Evolutionary conservation across 768 basidiomycete genomes (phyloP).

Genomic region (Mycena galericulata): DNA sequence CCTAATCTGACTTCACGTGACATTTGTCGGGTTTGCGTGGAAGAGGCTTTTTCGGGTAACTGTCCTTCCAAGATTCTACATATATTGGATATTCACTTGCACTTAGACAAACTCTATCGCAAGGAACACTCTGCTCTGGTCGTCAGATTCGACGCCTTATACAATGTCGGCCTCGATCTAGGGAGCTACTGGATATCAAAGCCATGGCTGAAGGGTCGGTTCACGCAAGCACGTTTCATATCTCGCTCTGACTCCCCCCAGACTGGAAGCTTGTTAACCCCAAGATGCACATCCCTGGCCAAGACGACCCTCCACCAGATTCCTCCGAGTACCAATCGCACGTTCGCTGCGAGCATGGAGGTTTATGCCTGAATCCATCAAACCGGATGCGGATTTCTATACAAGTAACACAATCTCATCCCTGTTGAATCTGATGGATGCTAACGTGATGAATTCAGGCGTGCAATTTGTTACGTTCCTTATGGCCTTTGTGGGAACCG

Average conservation of each 20-base stretch:
- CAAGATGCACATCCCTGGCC: conserved; percentile 74
- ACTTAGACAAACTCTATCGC: conserved; percentile 75
- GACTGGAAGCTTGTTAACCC: conserved; percentile 83
- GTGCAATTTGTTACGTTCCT: conserved; percentile 59
- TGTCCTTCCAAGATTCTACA: conserved; percentile 15
- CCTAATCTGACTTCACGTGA: conserved; percentile 62
- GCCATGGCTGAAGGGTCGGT: conserved; percentile 79
- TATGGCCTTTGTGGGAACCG: conserved; percentile 79
- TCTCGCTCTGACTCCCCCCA: conserved; percentile 43
- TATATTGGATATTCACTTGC: conserved; percentile 9
- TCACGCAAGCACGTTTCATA: conserved; percentile 18
- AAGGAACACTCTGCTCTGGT: conserved; percentile 75
- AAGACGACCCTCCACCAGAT: conserved; percentile 78
- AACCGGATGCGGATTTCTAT: conserved; percentile 72
- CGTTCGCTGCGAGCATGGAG: conserved; percentile 80
- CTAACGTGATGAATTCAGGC: conserved; percentile 58
- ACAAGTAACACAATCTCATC: conserved; percentile 55
- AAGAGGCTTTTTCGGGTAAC: conserved; percentile 67
- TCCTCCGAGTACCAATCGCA: conserved; percentile 65
- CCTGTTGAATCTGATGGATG: conserved; percentile 10
- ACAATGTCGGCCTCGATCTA: conserved; percentile 55
- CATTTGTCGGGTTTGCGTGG: conserved; percentile 73
- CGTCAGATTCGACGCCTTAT: conserved; percentile 66
- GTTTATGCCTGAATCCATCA: conserved; percentile 64
- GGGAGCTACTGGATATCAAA: conserved; percentile 81